phyloP scores from a whole-genome alignment of 2,329 filamentous ascomycete species.

The Cladobotryum mycophilum region DNA sequence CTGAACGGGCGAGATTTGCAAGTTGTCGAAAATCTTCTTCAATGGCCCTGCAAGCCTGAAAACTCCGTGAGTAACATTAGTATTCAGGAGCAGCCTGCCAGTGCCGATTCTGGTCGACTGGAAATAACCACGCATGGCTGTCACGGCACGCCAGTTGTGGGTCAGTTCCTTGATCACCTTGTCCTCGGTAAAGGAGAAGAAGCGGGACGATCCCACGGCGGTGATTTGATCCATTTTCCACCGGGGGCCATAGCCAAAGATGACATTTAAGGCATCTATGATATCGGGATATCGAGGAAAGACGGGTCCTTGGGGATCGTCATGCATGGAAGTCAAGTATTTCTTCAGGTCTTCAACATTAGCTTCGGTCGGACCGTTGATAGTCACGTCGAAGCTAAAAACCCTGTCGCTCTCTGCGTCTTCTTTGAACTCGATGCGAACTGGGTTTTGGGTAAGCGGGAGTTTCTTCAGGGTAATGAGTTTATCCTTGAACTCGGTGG shows the following conservation, averaged over 20 bases:
- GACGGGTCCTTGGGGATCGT: slow-evolving; percentile 26
- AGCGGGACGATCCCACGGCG: slow-evolving; percentile 41
- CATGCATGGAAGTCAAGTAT: slow-evolving; percentile 39
- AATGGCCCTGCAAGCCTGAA: slow-evolving; percentile 39
- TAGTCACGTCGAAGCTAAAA: slow-evolving; percentile 35
- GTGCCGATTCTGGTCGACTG: slow-evolving; percentile 49
- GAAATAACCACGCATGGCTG: slow-evolving; percentile 48
- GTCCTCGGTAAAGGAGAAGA: slow-evolving; percentile 37
- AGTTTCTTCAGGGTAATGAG: slow-evolving; percentile 36
- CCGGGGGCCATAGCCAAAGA: slow-evolving; percentile 41
- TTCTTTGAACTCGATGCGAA: slow-evolving; percentile 29
- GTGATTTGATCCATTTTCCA: slow-evolving; percentile 27
- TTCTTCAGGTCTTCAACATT: slow-evolving; percentile 35
- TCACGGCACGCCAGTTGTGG: slow-evolving; percentile 25
- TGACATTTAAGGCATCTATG: slow-evolving; percentile 46
- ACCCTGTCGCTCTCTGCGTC: slow-evolving; percentile 24
- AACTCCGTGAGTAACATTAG: slow-evolving; percentile 48
- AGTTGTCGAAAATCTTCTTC: slow-evolving; percentile 25
- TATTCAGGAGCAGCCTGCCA: slow-evolving; percentile 48
- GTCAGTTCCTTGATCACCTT: slow-evolving; percentile 23
- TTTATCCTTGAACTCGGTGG: slow-evolving; percentile 47
- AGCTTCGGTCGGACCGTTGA: slow-evolving; percentile 35
- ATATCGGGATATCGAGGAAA: slow-evolving; percentile 45
- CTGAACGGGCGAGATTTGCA: slow-evolving; percentile 16
- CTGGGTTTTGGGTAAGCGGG: slow-evolving; percentile 24